Base-by-base conservation (phyloP, 148 eudicot genomes). In the Vaccinium corymbosum region DNA sequence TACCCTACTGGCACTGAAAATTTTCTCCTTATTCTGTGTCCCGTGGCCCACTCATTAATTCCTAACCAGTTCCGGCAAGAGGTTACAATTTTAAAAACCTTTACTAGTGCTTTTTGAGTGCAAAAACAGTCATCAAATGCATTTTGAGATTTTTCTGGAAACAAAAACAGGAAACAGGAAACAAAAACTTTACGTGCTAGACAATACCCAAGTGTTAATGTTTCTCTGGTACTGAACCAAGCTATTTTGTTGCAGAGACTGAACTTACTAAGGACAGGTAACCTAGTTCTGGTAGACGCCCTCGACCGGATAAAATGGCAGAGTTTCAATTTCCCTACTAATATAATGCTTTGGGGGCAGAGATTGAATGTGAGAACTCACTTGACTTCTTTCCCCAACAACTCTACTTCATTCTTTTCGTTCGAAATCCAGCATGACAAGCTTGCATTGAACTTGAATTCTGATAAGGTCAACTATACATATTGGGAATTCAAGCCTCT, bases 301-400 rank as follows among this genome's bases (percentile, higher is more conserved):
- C 55, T 77, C 70, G 92, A 89, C 83, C 70, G 81, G 76, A 92
- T 97, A 50, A 97, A 90, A 84, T 97, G 99, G 99, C 99, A 97
- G 78, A 95, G 93, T 55, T 97, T 97, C 94, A 95, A 97, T 86
- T 97, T 97, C 78, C 99, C 98, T n/a, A 93, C 98, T 72, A 90
- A 95, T 83, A 86, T 92, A 2, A 90, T 97, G 92, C 88, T 97
- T 17, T 87, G 89, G 91, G 95, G 98, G 7, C 98, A 97, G 78
- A 92, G 90, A 83, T 85, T 97, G 76, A 90, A 95, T 85, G 98
- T 94, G 73, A 91, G 92, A 42, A 97, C 99, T 59, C 92, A 87
- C 83, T 83, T 97, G 66, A 93, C 95, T 61, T 90, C 99, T 19
- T 93, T 90, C 84, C 90, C 94, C 14, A 84, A 52, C 62, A 91